phyloP scores from a whole-genome alignment of 1,284 basidiomycete genomes.

The Calocybe gambosa region DNA sequence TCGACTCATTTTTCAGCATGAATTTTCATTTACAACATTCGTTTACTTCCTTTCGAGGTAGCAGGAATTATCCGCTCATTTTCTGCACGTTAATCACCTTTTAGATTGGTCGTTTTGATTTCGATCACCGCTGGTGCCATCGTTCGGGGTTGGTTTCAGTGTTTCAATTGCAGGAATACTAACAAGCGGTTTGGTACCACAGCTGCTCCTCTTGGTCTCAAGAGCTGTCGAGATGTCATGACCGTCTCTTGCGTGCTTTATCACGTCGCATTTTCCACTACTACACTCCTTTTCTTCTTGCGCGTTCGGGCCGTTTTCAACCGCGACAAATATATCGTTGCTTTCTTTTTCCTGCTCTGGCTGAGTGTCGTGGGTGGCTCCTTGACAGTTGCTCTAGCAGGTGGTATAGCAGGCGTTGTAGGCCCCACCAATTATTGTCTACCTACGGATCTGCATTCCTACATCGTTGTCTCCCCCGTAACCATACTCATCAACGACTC shows the following conservation, averaged over 20 bases:
- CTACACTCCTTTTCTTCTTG: constrained; percentile 6
- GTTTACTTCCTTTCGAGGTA: background rate
- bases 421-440: constrained; percentile 10
- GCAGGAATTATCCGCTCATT: background rate
- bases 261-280: constrained; percentile 3
- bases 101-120: background rate
- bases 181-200: background rate
- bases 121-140: background rate
- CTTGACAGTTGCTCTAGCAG: constrained; percentile 2
- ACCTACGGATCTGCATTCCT: constrained; percentile 1
- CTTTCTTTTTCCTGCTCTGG: constrained; percentile 19
- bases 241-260: constrained; percentile 34
- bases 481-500: constrained; percentile 7
- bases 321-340: constrained; percentile 3
- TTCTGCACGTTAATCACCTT: background rate
- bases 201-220: constrained; percentile 1
- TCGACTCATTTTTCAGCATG: background rate
- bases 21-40: background rate
- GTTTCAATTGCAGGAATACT: background rate
- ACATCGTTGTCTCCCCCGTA: constrained; percentile 4
- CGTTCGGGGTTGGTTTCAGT: background rate
- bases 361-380: constrained; percentile 21
- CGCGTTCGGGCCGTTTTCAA: constrained; percentile 4
- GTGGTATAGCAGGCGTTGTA: background rate
- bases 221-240: background rate